phyloP scores from a whole-genome alignment of 2,329 filamentous ascomycete species.

The Fusarium clavum region DNA sequence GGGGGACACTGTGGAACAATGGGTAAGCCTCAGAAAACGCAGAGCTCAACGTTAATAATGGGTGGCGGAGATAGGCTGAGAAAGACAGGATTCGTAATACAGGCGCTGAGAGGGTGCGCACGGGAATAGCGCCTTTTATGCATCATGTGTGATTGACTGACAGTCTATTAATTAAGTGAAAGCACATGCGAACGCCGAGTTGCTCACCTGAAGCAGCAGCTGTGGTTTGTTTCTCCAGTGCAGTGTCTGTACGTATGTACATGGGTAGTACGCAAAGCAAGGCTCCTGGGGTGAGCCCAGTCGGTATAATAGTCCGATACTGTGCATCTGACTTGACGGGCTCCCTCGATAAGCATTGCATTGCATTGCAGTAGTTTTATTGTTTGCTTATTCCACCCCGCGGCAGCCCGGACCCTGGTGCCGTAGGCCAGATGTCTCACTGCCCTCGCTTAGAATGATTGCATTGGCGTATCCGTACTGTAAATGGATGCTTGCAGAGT shows the following conservation, averaged over 20 bases:
- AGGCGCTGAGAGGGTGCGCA: neutral
- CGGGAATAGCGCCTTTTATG: conserved; percentile 23
- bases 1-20: neutral
- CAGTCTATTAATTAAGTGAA: conserved; percentile 8
- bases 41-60: neutral
- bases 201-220: neutral
- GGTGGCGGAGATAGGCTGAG: neutral
- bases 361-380: conserved; percentile 31
- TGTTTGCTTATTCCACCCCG: conserved; percentile 22
- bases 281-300: conserved; percentile 21
- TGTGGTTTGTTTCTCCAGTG: conserved; percentile 18
- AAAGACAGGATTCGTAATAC: neutral
- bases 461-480: neutral
- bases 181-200: neutral
- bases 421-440: conserved; percentile 16
- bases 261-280: conserved; percentile 13
- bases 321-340: conserved; percentile 6
- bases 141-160: conserved; percentile 3
- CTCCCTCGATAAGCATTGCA: conserved; percentile 32
- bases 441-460: conserved; percentile 4
- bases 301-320: conserved; percentile 13
- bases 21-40: neutral
- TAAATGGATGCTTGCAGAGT: conserved; percentile 20
- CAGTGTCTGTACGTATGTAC: neutral
- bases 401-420: conserved; percentile 28